Evolutionary conservation across 140 eudicot genomes (phyloP), one percentile per base, ranked within the genome.

Genomic region (Anethum foeniculum): DNA sequence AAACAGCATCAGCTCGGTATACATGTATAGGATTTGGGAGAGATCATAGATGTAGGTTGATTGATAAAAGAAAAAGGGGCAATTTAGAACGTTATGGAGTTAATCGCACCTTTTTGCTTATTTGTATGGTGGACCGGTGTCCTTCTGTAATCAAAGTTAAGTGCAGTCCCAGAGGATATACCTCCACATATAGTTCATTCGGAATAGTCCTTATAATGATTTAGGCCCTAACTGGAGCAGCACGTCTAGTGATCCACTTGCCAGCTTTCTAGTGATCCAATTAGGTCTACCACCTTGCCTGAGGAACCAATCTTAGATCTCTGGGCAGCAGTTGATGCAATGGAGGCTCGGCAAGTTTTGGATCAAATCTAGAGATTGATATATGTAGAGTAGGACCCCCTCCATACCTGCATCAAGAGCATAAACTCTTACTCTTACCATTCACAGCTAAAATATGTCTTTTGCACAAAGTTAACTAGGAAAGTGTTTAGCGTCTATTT

Each of bases 241-340:
- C 83, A 90, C 89, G 74, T 82, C 96, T 48, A 34, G 80, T 88
- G 6, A 67, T 78, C 91, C 12, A 56, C 78, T 36, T 92, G 97
- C 96, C 94, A 89, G 46, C 41, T 79, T 44, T 48, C 84, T 74
- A 78, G 71, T 47, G 97, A 90, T 79, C 90, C 88, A 43, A 95
- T 92, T 28, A 97, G 88, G 84, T 89, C 92, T 44, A 90, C 87
- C 86, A 90, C 97, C 68, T 80, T 92, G 74, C 97, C 93, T 5
- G 99, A 95, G 86, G 97, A 95, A 34, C 89, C 96, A 4, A 97
- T 95, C 67, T 92, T 96, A 3, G 97, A 95, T 84, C 86, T 95
- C 38, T 80, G 91, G 75, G 96, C 97, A 14, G 97, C 92, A 87
- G 99, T 92, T 21, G 99, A 92, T 83, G 97, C 99, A n/a, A 90